Evolutionary conservation across 208 protist genomes (phyloP), one percentile per base, ranked within the genome.

Genomic region (Leishmania tarentolae): DNA sequence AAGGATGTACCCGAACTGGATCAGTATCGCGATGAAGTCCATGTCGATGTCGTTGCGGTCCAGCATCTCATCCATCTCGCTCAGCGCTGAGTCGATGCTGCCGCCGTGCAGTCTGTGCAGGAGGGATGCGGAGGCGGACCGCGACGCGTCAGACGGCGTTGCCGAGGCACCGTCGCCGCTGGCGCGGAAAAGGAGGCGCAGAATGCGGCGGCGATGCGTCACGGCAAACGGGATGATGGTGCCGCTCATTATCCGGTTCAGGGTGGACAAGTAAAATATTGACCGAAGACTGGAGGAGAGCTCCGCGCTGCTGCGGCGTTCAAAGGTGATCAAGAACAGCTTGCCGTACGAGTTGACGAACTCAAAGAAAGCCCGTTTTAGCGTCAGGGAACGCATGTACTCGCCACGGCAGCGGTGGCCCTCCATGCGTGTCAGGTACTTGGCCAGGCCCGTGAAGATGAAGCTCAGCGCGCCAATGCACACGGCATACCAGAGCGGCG

Each of bases 21-120:
- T 92, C 35, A 92, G 87, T 85, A 94, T 95, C 80, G 95, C 93
- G 31, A 95, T 79, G 75, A 92, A 94, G 81, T 96, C 92, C 52
- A 80, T 79, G 86, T 93, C 93, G 40, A 90, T 84, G 69, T 95
- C 92, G 73, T 93, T 93, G 37, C 79, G 57, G 42, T 88, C 79
- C 15, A 92, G 74, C 42, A 81, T 76, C 65, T 91, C 87, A 66
- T 94, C 88, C 35, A 84, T 63, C 76, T 91, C 84, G 69, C 89
- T 79, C 47, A 88, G 84, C 46, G 85, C 78, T 17, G 83, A 92
- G 59, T 72, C 81, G 40, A 7, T 74, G 66, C 82, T 84, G 47
- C 83, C 87, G 47, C 83, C 83, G 79, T 90, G 83, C 35, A 59
- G 1, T 52, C 47, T 56, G 69, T 1, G 28, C 40, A 11, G 24